Evolutionary conservation across 2,329 filamentous ascomycete genomes (phyloP), one percentile per base, ranked within the genome.

Genomic region (Coniochaeta prunicola): DNA sequence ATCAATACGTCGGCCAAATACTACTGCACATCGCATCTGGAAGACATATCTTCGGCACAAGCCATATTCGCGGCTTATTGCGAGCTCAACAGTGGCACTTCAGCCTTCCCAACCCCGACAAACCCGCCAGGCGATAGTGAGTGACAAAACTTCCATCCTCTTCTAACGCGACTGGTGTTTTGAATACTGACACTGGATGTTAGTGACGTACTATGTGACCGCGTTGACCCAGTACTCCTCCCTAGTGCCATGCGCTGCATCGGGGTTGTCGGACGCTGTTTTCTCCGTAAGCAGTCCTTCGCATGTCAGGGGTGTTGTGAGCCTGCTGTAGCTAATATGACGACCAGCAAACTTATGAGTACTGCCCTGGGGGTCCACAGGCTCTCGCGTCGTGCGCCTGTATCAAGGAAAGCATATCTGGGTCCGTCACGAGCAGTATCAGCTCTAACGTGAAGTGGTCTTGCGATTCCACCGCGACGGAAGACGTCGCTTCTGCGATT

Each of bases 191-290:
- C 40, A 26, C 4, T 17, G 3, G 15, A 10, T n/a, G 17, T 19
- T 31, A 79, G 76, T 84, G 76, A 74, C 78, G 0, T 84, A 83
- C 64, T 79, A 81, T 59, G 77, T 84, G 59, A 81, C 80, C 1
- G 81, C 76, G 13, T 66, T 84, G 30, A 70, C 77, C 0, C 69
- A 77, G 59, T 84, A 71, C 60, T 74, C 70, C 45, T 71, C 74
- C 0, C 70, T 84, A 0, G 73, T 72, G 0, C 64, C 68, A 0
- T 83, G 80, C 58, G 80, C 78, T 1, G 71, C 75, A 58, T 69
- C 64, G 0, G 80, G 71, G 0, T 61, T 84, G 19, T 75, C 76
- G 2, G 70, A 72, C 48, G 77, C 70, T 4, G 65, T 82, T 2
- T 67, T 73, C 31, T 66, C 65, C 50, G 78, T 80, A 68, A 64